Evolutionary conservation across 2,329 filamentous ascomycete genomes (phyloP), one percentile per base, ranked within the genome.

Genomic region (Zymoseptoria pseudotritici): DNA sequence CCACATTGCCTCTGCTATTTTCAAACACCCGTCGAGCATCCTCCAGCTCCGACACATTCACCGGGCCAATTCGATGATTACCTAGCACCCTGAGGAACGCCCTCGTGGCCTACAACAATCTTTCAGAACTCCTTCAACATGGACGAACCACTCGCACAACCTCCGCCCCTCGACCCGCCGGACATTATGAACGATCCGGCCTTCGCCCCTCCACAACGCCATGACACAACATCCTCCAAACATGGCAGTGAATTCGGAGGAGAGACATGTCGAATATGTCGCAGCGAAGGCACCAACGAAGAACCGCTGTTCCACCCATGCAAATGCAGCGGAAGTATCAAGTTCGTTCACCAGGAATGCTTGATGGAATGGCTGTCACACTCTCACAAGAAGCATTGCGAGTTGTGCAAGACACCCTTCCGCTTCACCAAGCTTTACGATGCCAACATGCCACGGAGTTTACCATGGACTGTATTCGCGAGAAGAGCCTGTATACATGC

Each of bases 321-420:
- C 86, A 97, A 97, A 80, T 99, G 94, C 79, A 97, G 91, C 72
- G 94, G 94, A 59, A 97, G 93, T 77, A 99, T 99, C 78, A 97
- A 96, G 78, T 96, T 89, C 71, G 94, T 99, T 63, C 94, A 99
- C 74, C 94, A 99, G 76, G 90, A 95, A 73, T 99, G 94, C 74
- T 79, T 99, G 76, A 96, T 99, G 88, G 92, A 97, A 76, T 99
- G 94, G 94, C 82, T 99, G 21, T 93, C 91, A 55, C 95, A 99
- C 75, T 97, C 94, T 1, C 92, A 99, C 74, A 99, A 99, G 83
- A 97, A 97, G 76, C 90, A 99, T 79, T 99, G 95, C 81, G 94
- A 99, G 79, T 86, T 99, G 42, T 99, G 94, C 85, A 99, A 99
- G 79, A 99, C 94, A 2, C 87, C 92, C 0, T 99, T 97, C 72